Evolutionary conservation across 2,329 filamentous ascomycete genomes (phyloP).

Genomic region (Triangularia setosa): DNA sequence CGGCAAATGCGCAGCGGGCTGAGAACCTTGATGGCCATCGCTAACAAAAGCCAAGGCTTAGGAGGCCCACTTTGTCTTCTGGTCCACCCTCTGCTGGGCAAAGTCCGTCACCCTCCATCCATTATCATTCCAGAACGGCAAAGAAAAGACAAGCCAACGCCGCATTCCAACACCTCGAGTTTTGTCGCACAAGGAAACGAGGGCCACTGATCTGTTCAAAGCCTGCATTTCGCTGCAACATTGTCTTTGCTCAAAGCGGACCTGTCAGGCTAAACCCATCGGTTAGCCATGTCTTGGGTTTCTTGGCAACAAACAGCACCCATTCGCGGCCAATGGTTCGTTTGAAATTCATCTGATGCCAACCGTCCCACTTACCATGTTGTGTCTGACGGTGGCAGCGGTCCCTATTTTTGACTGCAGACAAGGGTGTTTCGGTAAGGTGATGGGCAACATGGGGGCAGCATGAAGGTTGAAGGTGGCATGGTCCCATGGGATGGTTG

Average conservation of each 20-base stretch:
- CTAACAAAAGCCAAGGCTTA: background rate
- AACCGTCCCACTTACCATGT: background rate
- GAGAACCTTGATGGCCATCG: conserved; percentile 12
- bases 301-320: conserved; percentile 5
- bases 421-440: background rate
- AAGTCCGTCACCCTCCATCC: background rate
- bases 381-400: background rate
- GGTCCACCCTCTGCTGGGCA: background rate
- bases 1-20: conserved; percentile 1
- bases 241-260: background rate
- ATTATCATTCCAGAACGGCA: background rate
- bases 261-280: conserved; percentile 2
- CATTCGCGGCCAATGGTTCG: background rate
- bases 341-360: background rate
- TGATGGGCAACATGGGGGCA: background rate
- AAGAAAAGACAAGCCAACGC: background rate
- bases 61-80: background rate
- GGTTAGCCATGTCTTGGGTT: conserved; percentile 5
- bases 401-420: background rate
- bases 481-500: background rate
- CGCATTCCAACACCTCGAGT: background rate
- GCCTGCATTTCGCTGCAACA: conserved; percentile 5
- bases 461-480: background rate
- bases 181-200: background rate
- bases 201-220: background rate